Conservation (phyloP, 371 early-diverging fungal genomes). For the Apophysomyces elegans region DNA sequence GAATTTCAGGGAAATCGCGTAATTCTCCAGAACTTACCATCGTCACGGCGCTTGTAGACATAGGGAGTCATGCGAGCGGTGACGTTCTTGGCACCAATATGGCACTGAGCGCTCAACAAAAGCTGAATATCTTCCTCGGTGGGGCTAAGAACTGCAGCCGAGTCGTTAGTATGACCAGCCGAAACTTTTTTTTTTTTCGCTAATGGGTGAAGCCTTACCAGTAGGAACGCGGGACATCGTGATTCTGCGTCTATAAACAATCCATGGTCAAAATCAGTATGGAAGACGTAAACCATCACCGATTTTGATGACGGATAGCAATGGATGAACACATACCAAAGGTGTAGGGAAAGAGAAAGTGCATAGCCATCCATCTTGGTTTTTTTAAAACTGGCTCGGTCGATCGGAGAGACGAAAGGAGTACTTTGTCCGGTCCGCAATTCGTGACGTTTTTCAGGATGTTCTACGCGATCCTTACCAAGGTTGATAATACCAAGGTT, state of each 20-base stretch:
- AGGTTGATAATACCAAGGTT: background rate
- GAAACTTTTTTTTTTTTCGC: too few relatives aligned
- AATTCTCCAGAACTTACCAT: slow-evolving; percentile 59
- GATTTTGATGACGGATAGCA: background rate
- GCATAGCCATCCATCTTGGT: background rate
- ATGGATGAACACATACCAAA: slow-evolving; percentile 6
- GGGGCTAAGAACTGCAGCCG: slow-evolving; percentile 56
- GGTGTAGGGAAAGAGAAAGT: slow-evolving; percentile 11
- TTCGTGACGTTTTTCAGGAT: background rate
- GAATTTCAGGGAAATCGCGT: background rate
- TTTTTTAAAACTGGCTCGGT: slow-evolving; percentile 7
- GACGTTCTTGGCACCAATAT: slow-evolving; percentile 91
- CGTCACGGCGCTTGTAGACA: slow-evolving; percentile 92
- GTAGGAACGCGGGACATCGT: slow-evolving; percentile 21
- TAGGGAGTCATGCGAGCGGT: slow-evolving; percentile 91
- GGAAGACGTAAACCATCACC: background rate
- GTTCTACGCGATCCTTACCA: background rate
- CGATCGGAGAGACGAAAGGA: slow-evolving; percentile 6
- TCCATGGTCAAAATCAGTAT: background rate
- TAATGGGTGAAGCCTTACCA: slow-evolving; percentile 5
- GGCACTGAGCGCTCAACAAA: slow-evolving; percentile 93
- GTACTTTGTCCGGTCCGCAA: background rate
- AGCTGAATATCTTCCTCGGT: slow-evolving; percentile 91
- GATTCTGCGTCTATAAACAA: slow-evolving; percentile 4
- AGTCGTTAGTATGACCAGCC: background rate